These are phyloP conservation scores for Athelia psychrophila DNA, from an alignment of 1,284 basidiomycete genomes.

Conservation along the genomic window DNA sequence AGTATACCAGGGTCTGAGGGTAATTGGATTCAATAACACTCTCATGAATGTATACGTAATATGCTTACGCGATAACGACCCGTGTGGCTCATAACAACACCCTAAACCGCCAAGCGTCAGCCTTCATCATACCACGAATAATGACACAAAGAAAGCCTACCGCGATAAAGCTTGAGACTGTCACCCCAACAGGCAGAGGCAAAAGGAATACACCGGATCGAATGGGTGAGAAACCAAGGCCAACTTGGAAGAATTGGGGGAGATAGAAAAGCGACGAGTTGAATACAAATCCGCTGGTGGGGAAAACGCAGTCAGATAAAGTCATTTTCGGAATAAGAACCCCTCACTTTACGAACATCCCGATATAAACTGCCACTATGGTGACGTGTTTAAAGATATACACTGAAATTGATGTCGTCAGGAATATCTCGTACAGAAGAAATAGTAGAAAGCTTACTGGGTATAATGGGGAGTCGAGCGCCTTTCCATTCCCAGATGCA, in stretches of 20 bases:
- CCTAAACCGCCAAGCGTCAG: constrained; percentile 33
- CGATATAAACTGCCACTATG: constrained; percentile 64
- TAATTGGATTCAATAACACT: background rate
- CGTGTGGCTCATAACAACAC: constrained; percentile 61
- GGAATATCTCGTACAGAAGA: background rate
- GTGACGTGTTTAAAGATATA: constrained; percentile 73
- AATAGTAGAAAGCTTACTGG: constrained; percentile 40
- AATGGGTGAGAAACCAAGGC: constrained; percentile 60
- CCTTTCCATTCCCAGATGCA: constrained; percentile 73
- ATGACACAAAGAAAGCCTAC: constrained; percentile 30
- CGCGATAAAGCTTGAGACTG: constrained; percentile 51
- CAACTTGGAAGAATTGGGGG: constrained; percentile 76
- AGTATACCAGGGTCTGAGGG: constrained; percentile 52
- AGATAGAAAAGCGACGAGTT: constrained; percentile 63
- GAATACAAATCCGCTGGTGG: constrained; percentile 51
- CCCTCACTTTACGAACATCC: constrained; percentile 63
- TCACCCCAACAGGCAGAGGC: constrained; percentile 63
- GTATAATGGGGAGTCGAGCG: constrained; percentile 65
- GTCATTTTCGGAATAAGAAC: constrained; percentile 6
- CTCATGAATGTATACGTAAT: background rate
- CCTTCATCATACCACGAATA: background rate
- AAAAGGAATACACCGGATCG: constrained; percentile 62
- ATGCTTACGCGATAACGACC: constrained; percentile 57
- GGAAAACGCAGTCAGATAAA: background rate
- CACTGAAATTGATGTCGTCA: constrained; percentile 34